These are phyloP conservation scores for Didymella keratinophila DNA, from an alignment of 2,329 filamentous ascomycete genomes.

Conservation along the genomic window DNA sequence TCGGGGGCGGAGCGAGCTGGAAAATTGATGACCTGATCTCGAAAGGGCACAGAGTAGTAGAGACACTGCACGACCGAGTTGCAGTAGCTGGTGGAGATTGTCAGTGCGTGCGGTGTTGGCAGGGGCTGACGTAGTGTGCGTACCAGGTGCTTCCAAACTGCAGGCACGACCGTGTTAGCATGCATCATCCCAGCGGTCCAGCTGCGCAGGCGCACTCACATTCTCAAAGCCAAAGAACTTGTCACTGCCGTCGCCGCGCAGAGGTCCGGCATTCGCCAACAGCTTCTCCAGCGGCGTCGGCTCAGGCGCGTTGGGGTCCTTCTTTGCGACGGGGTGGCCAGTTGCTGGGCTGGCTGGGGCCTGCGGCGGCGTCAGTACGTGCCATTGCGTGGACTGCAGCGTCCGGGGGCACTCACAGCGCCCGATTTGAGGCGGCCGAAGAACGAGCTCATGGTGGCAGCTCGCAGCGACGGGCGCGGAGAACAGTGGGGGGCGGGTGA, in stretches of 20 bases:
- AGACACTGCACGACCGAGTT: slow-evolving; percentile 98
- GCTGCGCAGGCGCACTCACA: slow-evolving; percentile 64
- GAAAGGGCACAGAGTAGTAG: slow-evolving; percentile 93
- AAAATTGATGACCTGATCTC: slow-evolving; percentile 92
- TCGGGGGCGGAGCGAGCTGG: slow-evolving; percentile 76
- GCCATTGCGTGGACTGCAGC: slow-evolving; percentile 29
- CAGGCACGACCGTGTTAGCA: slow-evolving; percentile 11
- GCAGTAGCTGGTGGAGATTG: slow-evolving; percentile 74
- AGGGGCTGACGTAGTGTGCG: slow-evolving; percentile 31
- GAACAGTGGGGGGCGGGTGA: slow-evolving; percentile 22
- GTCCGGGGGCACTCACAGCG: slow-evolving; percentile 50
- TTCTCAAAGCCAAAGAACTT: slow-evolving; percentile 99
- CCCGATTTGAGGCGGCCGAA: slow-evolving; percentile 62
- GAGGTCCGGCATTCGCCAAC: slow-evolving; percentile 81
- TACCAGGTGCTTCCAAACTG: slow-evolving; percentile 99
- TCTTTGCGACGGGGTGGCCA: slow-evolving; percentile 61
- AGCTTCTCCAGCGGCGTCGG: slow-evolving; percentile 74
- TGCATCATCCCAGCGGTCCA: not conserved
- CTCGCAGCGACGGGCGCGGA: slow-evolving; percentile 22
- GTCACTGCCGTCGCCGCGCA: slow-evolving; percentile 88
- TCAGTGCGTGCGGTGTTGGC: slow-evolving; percentile 16
- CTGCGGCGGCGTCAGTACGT: slow-evolving; percentile 45
- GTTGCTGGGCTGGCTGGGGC: slow-evolving; percentile 57
- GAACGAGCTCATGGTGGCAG: slow-evolving; percentile 59
- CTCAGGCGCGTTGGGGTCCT: slow-evolving; percentile 64